Conservation (phyloP, 176 grass and related monocot species). For the Oryza glaberrima region DNA sequence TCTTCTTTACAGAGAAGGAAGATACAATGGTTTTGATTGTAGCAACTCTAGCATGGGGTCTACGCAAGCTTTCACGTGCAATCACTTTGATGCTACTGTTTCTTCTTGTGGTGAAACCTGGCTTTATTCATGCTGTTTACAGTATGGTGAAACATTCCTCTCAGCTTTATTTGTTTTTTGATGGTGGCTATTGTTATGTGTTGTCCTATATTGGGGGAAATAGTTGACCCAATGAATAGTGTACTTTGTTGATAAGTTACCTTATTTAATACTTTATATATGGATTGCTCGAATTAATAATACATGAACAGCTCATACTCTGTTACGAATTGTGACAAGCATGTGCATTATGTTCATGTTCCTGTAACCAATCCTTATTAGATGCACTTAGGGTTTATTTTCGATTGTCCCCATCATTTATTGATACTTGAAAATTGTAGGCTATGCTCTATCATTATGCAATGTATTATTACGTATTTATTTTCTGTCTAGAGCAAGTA, state of each 20-base stretch:
- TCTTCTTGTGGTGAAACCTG: slow-evolving; percentile 94
- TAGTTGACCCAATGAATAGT: not conserved
- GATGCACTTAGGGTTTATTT: not conserved
- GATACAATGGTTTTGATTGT: slow-evolving; percentile 89
- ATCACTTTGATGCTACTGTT: slow-evolving; percentile 90
- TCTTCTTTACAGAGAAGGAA: slow-evolving; percentile 74
- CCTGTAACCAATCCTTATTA: not conserved
- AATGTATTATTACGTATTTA: not conserved
- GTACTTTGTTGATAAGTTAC: not conserved
- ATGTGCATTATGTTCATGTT: not conserved
- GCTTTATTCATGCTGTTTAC: slow-evolving; percentile 96
- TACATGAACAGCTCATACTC: slow-evolving; percentile 3
- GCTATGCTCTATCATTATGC: not conserved
- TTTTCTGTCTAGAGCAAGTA: not conserved
- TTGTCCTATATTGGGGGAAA: slow-evolving; percentile 16
- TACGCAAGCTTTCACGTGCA: slow-evolving; percentile 92
- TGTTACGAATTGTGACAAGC: not conserved
- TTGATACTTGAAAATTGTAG: slow-evolving; percentile 17
- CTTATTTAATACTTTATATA: slow-evolving; percentile 1
- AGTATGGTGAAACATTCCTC: slow-evolving; percentile 87
- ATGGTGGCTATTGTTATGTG: slow-evolving; percentile 16
- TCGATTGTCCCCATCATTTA: slow-evolving; percentile 10
- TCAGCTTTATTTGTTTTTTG: slow-evolving; percentile 28
- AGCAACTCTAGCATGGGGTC: slow-evolving; percentile 89
- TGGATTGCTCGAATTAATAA: slow-evolving; percentile 5